A percentile compares a stretch with the other conserved stretches of the same genome.
These are phyloP conservation scores for Chloris gayana DNA, from an alignment of 176 grass and related monocot species.

Conservation along the genomic window DNA sequence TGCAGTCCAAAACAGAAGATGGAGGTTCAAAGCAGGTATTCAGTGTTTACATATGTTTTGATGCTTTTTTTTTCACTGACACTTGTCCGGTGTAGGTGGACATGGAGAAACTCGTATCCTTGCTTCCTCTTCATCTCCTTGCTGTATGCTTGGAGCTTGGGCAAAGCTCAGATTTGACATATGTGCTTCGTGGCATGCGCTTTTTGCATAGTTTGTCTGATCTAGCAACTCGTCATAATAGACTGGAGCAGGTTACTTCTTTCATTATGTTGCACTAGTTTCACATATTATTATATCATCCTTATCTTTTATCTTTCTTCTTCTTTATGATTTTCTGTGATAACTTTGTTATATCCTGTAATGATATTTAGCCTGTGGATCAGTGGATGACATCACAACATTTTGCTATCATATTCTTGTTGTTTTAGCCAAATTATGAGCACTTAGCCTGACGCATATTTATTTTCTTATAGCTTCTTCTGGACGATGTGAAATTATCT, in stretches of 20 bases:
- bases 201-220: slow-evolving; percentile 87
- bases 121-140: slow-evolving; percentile 77
- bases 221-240: slow-evolving; percentile 75
- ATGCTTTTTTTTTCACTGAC: slow-evolving; percentile 11
- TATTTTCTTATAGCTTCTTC: slow-evolving; percentile 71
- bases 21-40: slow-evolving; percentile 60
- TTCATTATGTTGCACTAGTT: not conserved
- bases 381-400: not conserved
- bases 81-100: slow-evolving; percentile 61
- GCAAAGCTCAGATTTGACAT: slow-evolving; percentile 57
- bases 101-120: slow-evolving; percentile 81
- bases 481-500: slow-evolving; percentile 85
- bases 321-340: slow-evolving; percentile 6
- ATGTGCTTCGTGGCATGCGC: slow-evolving; percentile 76
- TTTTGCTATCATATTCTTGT: not conserved
- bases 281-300: not conserved
- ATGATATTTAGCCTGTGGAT: slow-evolving; percentile 19
- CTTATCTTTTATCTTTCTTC: slow-evolving; percentile 25
- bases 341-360: not conserved
- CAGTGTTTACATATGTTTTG: slow-evolving; percentile 24
- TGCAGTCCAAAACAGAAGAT: slow-evolving; percentile 62
- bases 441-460: slow-evolving; percentile 2
- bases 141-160: slow-evolving; percentile 70
- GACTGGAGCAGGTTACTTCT: slow-evolving; percentile 80
- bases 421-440: slow-evolving; percentile 10